phyloP scores from a whole-genome alignment of 345 rosid genomes.

The Acer negundo region DNA sequence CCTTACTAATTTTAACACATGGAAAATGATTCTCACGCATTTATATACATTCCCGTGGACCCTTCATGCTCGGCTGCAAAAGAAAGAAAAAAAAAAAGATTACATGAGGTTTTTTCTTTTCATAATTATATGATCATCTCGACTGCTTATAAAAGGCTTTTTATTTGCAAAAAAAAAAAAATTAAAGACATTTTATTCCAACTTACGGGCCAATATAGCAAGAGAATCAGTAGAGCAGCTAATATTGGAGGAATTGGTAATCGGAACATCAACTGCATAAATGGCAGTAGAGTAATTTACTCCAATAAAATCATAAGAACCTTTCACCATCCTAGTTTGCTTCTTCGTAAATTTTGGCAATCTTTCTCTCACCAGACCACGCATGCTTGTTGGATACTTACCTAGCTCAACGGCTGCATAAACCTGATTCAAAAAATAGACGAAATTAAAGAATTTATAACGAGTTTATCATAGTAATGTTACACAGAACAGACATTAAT shows the following conservation, averaged over 20 bases:
- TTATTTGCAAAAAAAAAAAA: no score
- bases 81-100: neutral
- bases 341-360: conserved; percentile 41
- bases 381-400: conserved; percentile 46
- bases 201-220: conserved; percentile 42
- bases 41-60: conserved; percentile 17
- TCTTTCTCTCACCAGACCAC: conserved; percentile 33
- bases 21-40: neutral
- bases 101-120: neutral
- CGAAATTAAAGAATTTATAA: neutral
- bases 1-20: neutral
- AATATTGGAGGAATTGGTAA: conserved; percentile 17
- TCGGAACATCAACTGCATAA: conserved; percentile 24
- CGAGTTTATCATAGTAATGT: no score
- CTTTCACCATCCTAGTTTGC: conserved; percentile 38
- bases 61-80: conserved; percentile 22
- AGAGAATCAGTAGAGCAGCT: conserved; percentile 44
- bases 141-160: neutral
- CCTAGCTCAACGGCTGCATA: conserved; percentile 46
- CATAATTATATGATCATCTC: neutral
- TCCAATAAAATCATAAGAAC: conserved; percentile 50
- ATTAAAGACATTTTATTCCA: no score
- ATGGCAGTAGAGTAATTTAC: conserved; percentile 47
- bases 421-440: conserved; percentile 32
- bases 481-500: no score